Conservation (phyloP, 345 rosid genomes). For the Conringia planisiliqua region DNA sequence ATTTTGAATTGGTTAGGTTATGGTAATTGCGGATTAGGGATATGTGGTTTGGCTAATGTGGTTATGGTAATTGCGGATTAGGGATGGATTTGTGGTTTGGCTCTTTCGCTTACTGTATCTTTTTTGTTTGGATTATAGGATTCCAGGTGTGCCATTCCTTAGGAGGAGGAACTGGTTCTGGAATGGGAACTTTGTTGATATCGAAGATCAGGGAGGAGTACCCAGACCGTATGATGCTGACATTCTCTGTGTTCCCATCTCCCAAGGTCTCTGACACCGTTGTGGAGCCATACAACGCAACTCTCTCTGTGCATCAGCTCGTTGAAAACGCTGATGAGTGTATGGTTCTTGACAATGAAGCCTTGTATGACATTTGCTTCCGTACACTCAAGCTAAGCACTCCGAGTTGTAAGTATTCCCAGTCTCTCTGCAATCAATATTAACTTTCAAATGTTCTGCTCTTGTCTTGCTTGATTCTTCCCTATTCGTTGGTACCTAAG, state of each 20-base stretch:
- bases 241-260: constrained; percentile 62
- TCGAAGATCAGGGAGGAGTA: constrained; percentile 67
- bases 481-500: no score
- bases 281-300: constrained; percentile 63
- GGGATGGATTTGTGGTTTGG: background rate
- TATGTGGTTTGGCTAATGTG: background rate
- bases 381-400: constrained; percentile 59
- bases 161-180: constrained; percentile 64
- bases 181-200: constrained; percentile 66
- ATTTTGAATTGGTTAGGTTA: background rate
- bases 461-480: no score
- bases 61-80: background rate
- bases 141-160: constrained; percentile 67
- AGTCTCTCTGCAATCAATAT: no score
- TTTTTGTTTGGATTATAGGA: constrained; percentile 23
- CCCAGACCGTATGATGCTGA: constrained; percentile 65
- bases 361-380: constrained; percentile 60
- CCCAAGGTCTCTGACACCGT: constrained; percentile 65
- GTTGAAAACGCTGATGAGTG: constrained; percentile 65
- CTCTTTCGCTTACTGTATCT: background rate
- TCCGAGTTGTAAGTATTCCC: constrained; percentile 46
- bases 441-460: no score
- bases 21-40: background rate
- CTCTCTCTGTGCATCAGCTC: constrained; percentile 58
- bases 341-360: constrained; percentile 59